Conservation (phyloP, 352 stramenopile genomes). For the Phytopythium delawarense region DNA sequence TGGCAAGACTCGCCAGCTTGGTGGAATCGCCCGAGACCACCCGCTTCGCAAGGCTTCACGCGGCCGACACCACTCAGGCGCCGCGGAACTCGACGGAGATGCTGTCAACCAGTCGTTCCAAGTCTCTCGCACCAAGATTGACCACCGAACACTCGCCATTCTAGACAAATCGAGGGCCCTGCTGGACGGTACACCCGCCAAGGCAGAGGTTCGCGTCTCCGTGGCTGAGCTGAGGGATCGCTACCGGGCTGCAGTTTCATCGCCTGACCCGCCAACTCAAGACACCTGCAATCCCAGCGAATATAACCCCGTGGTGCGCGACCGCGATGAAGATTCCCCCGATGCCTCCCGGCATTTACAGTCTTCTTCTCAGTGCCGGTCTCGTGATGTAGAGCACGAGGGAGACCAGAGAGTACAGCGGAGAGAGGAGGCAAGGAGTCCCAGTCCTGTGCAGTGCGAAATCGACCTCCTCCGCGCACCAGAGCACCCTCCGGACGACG, state of each 20-base stretch:
- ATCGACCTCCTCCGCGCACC: constrained; percentile 54
- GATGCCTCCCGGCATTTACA: not conserved
- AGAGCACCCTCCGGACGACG: constrained; percentile 44
- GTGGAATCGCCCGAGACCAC: not conserved
- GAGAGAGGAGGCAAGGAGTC: not conserved
- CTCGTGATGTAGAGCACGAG: not conserved
- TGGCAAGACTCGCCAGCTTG: not conserved
- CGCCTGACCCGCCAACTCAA: not conserved
- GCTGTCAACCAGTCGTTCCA: constrained; percentile 30
- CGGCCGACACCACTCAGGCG: not conserved
- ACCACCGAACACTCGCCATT: constrained; percentile 48
- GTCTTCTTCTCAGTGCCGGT: not conserved
- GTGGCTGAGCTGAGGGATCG: constrained; percentile 28
- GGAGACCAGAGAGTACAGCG: not conserved
- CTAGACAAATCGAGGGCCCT: constrained; percentile 42
- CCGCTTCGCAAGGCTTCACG: not conserved
- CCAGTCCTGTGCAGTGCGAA: constrained; percentile 19
- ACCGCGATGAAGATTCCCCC: not conserved
- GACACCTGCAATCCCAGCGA: not conserved
- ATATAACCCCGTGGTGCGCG: not conserved
- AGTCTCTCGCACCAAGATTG: constrained; percentile 37
- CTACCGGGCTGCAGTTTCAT: not conserved
- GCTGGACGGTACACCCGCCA: constrained; percentile 17
- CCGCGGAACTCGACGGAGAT: constrained; percentile 11
- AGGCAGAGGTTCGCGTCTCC: constrained; percentile 15